Conservation (phyloP, 129 eudicot genomes). For the Logfia minima region DNA sequence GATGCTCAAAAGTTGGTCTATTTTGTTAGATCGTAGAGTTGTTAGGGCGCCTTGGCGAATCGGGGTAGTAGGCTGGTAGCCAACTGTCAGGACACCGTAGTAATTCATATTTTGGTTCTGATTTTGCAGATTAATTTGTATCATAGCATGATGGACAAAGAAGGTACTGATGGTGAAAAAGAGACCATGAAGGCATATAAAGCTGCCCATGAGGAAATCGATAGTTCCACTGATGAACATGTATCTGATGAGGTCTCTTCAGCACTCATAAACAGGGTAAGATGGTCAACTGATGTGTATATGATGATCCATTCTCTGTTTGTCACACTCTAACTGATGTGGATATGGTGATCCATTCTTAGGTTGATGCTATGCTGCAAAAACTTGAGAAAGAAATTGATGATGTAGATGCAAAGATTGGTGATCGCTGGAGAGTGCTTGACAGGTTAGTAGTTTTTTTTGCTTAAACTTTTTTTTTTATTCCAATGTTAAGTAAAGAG, state of each 20-base stretch:
- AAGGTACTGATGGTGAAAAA: slow-evolving; percentile 68
- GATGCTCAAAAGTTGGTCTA: slow-evolving; percentile 16
- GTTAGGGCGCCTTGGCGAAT: not conserved
- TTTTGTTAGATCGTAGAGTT: slow-evolving; percentile 11
- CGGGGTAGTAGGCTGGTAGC: not conserved
- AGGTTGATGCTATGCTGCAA: slow-evolving; percentile 99
- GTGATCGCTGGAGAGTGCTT: slow-evolving; percentile 90
- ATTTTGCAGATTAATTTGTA: slow-evolving; percentile 68
- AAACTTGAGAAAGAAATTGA: slow-evolving; percentile 97
- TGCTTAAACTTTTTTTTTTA: not conserved
- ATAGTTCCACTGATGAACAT: slow-evolving; percentile 53
- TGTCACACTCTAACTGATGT: not conserved
- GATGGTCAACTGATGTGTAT: slow-evolving; percentile 11
- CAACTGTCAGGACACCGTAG: not conserved
- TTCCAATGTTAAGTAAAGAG: not conserved
- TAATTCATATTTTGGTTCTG: slow-evolving; percentile 7
- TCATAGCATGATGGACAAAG: slow-evolving; percentile 78
- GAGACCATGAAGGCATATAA: slow-evolving; percentile 81
- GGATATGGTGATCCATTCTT: slow-evolving; percentile 11
- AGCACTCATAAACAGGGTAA: slow-evolving; percentile 83
- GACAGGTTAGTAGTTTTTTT: slow-evolving; percentile 58
- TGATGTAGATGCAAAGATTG: slow-evolving; percentile 97
- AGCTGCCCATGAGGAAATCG: slow-evolving; percentile 86
- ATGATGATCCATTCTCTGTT: not conserved
- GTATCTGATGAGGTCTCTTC: slow-evolving; percentile 70